Evolutionary conservation across 441 rosid genomes (phyloP), one percentile per base, ranked within the genome.

Genomic region (Omphalea diandra): DNA sequence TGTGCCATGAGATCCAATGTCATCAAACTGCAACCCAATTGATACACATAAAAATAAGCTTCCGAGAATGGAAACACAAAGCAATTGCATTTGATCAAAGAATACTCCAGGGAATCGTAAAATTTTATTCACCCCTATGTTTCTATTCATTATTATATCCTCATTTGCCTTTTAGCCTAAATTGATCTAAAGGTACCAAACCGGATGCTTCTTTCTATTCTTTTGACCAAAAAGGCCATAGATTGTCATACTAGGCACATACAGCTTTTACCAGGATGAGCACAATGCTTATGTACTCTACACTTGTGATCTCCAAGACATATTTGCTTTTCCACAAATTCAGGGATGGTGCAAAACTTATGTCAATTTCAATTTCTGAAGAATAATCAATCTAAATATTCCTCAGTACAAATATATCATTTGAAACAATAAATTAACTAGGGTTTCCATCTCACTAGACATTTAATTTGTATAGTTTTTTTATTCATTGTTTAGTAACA

Each of bases 1-100:
- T 62, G 99, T 94, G 63, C 98, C 99, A 84, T 86, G 96, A 4
- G 81, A 33, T 53, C 89, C 91, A 70, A 94, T 68, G 76, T 88
- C 86, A 60, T 89, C 87, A 84, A 90, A 89, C 99, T 94, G 96
- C 81, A 72, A 72, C 65, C 31, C 74, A 49, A 67, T 49, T 53
- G 65, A 63, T 41, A 24, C 17, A 44, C 12, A 43, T 60, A 57
- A 65, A 50, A 29, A 47, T 40, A 61, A 64, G 53, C 41, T 57
- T 47, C 73, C 12, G 31, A n/a, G 35, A 54, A 6, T 7, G 61
- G 49, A 67, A 58, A 36, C 61, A 47, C 6, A 26, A 64, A 47
- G 41, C 15, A 3, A 56, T 43, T 18, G 40, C 53, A 40, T 55
- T 10, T 40, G 10, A 56, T 29, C 40, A n/a, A 27, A 4, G 32